Base-by-base conservation (phyloP, 495 filamentous ascomycete species). In the Halenospora varia region DNA sequence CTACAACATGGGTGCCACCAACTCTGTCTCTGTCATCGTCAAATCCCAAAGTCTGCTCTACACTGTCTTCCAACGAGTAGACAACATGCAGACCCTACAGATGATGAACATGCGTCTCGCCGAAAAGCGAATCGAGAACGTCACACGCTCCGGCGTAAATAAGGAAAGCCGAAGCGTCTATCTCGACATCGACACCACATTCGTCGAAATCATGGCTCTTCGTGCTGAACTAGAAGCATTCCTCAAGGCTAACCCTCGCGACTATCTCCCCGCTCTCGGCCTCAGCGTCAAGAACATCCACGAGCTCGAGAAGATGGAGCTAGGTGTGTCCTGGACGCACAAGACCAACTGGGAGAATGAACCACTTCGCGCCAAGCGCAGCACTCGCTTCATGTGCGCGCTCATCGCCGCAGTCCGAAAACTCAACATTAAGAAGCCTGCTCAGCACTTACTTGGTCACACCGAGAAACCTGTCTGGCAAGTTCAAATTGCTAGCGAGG, bases 321-420 rank as follows among this genome's bases (percentile, higher is more conserved):
- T 94, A 19, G 76, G 75, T 25, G 77, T 88, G 25, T 81, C 85
- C 56, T 81, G 92, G 61, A 77, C 74, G 29, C 86, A 89, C 68
- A 89, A 89, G 70, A 18, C 19, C 52, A 94, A 93, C 71, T 93
- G 88, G 87, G 78, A 88, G 11, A 89, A 89, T 64, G 89, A 91
- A 67, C 76, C 79, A 22, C 75, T 93, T 26, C 80, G 88, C 35
- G 77, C 83, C 13, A 74, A 85, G 18, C 81, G 89, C 24, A 80
- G 87, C 51, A 88, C 83, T 59, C 91, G 88, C 68, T 89, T 94
- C 73, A 88, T 92, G 82, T 90, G 86, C 67, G 89, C 89, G 4
- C 70, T 93, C 15, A 80, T 92, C 19, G 71, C 86, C 8, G 84
- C 88, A 19, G 70, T 90, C 11, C 80, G 85, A 62, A 86, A 83